These are phyloP conservation scores for Arctostaphylos glauca DNA, from an alignment of 148 eudicot species.

Conservation along the genomic window DNA sequence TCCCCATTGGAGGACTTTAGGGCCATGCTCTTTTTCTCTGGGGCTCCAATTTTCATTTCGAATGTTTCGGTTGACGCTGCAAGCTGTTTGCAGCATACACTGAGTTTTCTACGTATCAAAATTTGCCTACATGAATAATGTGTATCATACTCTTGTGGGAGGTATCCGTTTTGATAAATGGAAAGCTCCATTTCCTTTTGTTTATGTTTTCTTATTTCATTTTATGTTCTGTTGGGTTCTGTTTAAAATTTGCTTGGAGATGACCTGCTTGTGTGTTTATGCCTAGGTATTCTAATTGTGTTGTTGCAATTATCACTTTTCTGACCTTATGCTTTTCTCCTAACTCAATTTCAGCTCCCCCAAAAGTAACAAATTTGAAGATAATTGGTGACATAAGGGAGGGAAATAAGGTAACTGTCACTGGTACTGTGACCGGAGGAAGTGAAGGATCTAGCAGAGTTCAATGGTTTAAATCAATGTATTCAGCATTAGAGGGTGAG, in stretches of 20 bases:
- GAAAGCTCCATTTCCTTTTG: constrained; percentile 2
- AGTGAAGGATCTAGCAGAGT: constrained; percentile 97
- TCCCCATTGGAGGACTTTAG: neutral
- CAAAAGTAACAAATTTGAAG: constrained; percentile 70
- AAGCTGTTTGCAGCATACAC: neutral
- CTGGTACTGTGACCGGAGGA: constrained; percentile 89
- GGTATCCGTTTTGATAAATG: neutral
- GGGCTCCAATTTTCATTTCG: neutral
- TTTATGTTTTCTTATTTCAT: neutral
- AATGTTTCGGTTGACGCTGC: neutral
- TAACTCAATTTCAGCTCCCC: constrained; percentile 70
- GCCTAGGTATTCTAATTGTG: neutral
- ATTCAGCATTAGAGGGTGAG: constrained; percentile 54
- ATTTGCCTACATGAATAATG: neutral
- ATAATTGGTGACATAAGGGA: constrained; percentile 83
- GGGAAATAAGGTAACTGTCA: constrained; percentile 88
- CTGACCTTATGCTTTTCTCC: constrained; percentile 6
- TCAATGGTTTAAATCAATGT: constrained; percentile 90
- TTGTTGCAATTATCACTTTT: neutral
- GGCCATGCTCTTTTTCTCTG: neutral
- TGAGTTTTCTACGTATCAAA: neutral
- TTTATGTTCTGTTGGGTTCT: neutral
- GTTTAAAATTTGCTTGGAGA: neutral
- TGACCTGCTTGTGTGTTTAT: neutral
- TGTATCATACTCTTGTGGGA: neutral